Conservation (phyloP, 176 grass and related monocot genomes). For the Calamus simplicifolius region DNA sequence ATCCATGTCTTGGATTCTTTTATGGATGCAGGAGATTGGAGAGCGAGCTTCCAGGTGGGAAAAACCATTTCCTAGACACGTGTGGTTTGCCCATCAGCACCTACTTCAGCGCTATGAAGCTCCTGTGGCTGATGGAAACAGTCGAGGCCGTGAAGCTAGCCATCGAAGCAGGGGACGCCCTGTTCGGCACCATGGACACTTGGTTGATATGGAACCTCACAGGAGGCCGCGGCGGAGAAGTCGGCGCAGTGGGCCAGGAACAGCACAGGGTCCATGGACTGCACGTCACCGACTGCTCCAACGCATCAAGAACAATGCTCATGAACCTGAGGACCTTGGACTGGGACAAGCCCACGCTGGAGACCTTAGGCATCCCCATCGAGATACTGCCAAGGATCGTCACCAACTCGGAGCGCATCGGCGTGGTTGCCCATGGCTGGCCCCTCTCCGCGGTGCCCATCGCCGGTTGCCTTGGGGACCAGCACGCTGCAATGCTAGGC, state of each 20-base stretch:
- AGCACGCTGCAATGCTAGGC: conserved; percentile 83
- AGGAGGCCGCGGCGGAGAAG: conserved; percentile 24
- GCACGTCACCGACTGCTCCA: conserved; percentile 90
- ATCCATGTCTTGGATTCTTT: not conserved
- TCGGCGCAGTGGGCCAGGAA: no score
- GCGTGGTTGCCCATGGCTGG: conserved; percentile 41
- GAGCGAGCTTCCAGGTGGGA: conserved; percentile 57
- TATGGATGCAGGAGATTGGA: conserved; percentile 59
- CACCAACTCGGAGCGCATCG: conserved; percentile 79
- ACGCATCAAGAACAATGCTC: conserved; percentile 86
- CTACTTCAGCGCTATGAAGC: conserved; percentile 82
- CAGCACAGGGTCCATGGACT: conserved; percentile 18
- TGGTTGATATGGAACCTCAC: conserved; percentile 99
- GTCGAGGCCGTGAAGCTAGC: conserved; percentile 60
- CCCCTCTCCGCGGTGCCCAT: conserved; percentile 63
- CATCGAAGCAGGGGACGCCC: conserved; percentile 43
- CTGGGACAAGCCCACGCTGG: conserved; percentile 60
- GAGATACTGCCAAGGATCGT: conserved; percentile 78
- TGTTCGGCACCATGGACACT: conserved; percentile 85
- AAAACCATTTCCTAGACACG: conserved; percentile 65
- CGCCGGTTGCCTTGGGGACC: conserved; percentile 70
- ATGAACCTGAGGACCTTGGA: conserved; percentile 86
- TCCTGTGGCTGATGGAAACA: conserved; percentile 84
- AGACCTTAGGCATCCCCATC: conserved; percentile 42
- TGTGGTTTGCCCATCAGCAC: conserved; percentile 86